Percentiles rank a stretch among this genome's conserved stretches.
These are phyloP conservation scores for Aspergillus quadrilineatus DNA, from an alignment of 2,329 filamentous ascomycete genomes.

Conservation along the genomic window DNA sequence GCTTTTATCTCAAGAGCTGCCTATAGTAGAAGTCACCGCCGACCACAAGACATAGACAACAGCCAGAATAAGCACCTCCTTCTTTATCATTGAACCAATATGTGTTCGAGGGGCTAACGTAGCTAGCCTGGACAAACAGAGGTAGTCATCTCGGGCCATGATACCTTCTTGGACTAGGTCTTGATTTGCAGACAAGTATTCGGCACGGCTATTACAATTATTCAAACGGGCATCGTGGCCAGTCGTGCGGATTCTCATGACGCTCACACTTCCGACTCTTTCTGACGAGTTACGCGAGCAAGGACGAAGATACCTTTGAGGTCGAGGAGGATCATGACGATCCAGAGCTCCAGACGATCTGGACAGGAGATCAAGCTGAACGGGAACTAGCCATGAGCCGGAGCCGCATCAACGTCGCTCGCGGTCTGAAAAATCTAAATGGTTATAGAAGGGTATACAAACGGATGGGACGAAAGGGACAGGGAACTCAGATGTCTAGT, in stretches of 20 bases:
- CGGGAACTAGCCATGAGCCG: constrained; percentile 32
- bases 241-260: constrained; percentile 58
- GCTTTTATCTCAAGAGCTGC: no score
- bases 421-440: constrained; percentile 34
- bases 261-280: constrained; percentile 24
- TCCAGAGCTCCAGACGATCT: constrained; percentile 21
- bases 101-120: no score
- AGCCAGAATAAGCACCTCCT: no score
- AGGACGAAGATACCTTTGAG: constrained; percentile 9
- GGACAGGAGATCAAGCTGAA: constrained; percentile 30
- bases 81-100: no score
- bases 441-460: constrained; percentile 33
- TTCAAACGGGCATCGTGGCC: constrained; percentile 58
- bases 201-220: constrained; percentile 57
- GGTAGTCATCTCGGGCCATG: no score
- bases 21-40: no score
- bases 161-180: not conserved
- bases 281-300: not conserved
- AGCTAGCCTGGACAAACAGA: no score
- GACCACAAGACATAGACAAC: no score
- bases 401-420: constrained; percentile 24
- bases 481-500: constrained; percentile 35
- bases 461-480: constrained; percentile 32
- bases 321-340: constrained; percentile 20
- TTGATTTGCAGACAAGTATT: no score